A percentile compares a stretch with the other conserved stretches of the same genome.
Evolutionary conservation across 2,329 filamentous ascomycete species (phyloP).

Genomic region (Cercospora zeae-maydis): DNA sequence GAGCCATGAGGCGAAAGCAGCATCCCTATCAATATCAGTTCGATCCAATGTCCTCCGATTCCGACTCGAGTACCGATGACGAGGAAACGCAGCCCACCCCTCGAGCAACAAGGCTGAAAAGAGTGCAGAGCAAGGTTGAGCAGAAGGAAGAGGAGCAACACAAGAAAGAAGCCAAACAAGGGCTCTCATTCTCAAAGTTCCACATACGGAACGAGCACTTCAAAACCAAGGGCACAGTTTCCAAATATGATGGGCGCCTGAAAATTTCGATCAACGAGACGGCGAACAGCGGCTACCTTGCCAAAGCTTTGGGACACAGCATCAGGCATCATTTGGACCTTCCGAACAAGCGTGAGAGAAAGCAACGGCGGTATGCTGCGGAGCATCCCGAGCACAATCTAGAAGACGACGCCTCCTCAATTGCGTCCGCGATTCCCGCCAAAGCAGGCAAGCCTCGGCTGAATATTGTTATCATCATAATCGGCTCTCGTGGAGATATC

Average conservation of each 20-base stretch:
- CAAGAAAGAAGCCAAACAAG: constrained; percentile 17
- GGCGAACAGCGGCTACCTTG: constrained; percentile 65
- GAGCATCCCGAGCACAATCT: constrained; percentile 16
- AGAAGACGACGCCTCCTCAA: constrained; percentile 24
- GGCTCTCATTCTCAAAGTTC: constrained; percentile 51
- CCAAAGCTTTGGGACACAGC: constrained; percentile 66
- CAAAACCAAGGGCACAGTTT: constrained; percentile 61
- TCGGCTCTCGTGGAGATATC: constrained; percentile 74
- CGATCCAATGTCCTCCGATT: constrained; percentile 31
- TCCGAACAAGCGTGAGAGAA: constrained; percentile 30
- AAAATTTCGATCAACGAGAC: constrained; percentile 71
- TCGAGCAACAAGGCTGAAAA: not conserved
- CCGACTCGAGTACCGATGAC: constrained; percentile 32
- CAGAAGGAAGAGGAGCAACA: constrained; percentile 17
- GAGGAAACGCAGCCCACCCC: constrained; percentile 25
- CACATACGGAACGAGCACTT: constrained; percentile 62
- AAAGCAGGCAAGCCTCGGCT: constrained; percentile 48
- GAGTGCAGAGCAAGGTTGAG: constrained; percentile 6
- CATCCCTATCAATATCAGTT: constrained; percentile 29
- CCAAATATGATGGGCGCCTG: constrained; percentile 65
- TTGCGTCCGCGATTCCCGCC: constrained; percentile 29
- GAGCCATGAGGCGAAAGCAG: constrained; percentile 22
- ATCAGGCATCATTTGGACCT: constrained; percentile 54
- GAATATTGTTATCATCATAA: constrained; percentile 81
- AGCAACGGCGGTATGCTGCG: constrained; percentile 33